Evolutionary conservation across 139 green algal species (phyloP).

Genomic region (Chara braunii): DNA sequence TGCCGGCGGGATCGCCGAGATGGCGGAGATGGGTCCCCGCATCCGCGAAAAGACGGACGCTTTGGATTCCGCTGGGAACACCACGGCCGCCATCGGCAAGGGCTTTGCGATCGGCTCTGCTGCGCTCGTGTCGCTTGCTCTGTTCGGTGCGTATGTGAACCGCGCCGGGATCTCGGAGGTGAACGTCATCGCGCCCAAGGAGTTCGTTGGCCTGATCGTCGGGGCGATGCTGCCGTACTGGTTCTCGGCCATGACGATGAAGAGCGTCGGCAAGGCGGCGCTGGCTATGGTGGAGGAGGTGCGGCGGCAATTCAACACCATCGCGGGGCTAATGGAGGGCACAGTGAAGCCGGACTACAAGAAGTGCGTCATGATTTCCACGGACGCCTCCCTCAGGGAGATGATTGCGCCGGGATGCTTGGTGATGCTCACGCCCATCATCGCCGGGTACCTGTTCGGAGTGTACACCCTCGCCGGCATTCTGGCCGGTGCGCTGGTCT

Average conservation of each 20-base stretch:
- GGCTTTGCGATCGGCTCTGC: conserved; percentile 96
- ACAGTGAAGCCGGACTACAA: conserved; percentile 51
- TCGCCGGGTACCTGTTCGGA: conserved; percentile 55
- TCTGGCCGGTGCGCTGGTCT: conserved; percentile 46
- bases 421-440: conserved; percentile 45
- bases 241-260: conserved; percentile 55
- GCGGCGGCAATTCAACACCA: conserved; percentile 50
- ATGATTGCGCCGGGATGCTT: conserved; percentile 60
- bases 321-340: conserved; percentile 56
- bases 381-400: conserved; percentile 49
- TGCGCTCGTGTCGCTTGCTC: conserved; percentile 90
- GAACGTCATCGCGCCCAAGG: conserved; percentile 59
- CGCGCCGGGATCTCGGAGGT: conserved; percentile 63
- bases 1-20: conserved; percentile 94
- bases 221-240: conserved; percentile 59
- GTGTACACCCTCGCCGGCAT: conserved; percentile 53
- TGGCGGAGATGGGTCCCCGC: conserved; percentile 93
- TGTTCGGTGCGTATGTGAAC: conserved; percentile 92
- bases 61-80: conserved; percentile 94
- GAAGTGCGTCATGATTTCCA: conserved; percentile 52
- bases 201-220: conserved; percentile 51
- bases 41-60: conserved; percentile 94
- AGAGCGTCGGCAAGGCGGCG: conserved; percentile 51
- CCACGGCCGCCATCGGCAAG: conserved; percentile 56
- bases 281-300: conserved; percentile 55